Evolutionary conservation across 1,284 basidiomycete genomes (phyloP).

Genomic region (Neotropicomus parvogracilis): DNA sequence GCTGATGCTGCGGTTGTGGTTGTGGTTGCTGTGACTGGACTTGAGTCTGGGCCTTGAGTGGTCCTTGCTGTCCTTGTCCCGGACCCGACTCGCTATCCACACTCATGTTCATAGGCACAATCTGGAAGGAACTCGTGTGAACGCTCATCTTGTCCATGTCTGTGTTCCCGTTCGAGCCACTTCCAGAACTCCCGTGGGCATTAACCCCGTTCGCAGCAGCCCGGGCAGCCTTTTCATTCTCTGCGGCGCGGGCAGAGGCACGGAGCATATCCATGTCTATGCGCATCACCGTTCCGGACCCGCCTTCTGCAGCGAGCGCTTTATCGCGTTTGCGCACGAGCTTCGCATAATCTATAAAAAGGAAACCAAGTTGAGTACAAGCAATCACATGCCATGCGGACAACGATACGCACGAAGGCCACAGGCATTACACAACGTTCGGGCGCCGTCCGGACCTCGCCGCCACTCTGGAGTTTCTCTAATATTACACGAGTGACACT

Average conservation of each 20-base stretch:
- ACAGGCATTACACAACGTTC: constrained; percentile 79
- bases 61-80: constrained; percentile 8
- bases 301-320: constrained; percentile 48
- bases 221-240: constrained; percentile 32
- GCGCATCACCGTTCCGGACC: constrained; percentile 36
- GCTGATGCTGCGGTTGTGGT: constrained; percentile 6
- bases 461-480: constrained; percentile 83
- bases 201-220: constrained; percentile 15
- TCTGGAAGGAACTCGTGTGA: constrained; percentile 56
- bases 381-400: not conserved
- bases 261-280: constrained; percentile 73
- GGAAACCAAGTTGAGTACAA: constrained; percentile 35
- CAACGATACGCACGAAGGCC: constrained; percentile 62
- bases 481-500: constrained; percentile 81
- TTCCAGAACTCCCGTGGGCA: not conserved
- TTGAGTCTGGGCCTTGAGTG: constrained; percentile 13
- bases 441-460: constrained; percentile 72
- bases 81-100: constrained; percentile 19
- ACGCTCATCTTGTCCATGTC: constrained; percentile 37
- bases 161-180: constrained; percentile 7
- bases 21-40: constrained; percentile 10
- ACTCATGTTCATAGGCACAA: constrained; percentile 30
- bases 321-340: constrained; percentile 72
- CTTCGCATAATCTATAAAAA: constrained; percentile 67
- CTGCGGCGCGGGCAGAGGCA: constrained; percentile 63